These are phyloP conservation scores for Cladorrhinum sp. DNA, from an alignment of 2,329 filamentous ascomycete genomes.

Conservation along the genomic window DNA sequence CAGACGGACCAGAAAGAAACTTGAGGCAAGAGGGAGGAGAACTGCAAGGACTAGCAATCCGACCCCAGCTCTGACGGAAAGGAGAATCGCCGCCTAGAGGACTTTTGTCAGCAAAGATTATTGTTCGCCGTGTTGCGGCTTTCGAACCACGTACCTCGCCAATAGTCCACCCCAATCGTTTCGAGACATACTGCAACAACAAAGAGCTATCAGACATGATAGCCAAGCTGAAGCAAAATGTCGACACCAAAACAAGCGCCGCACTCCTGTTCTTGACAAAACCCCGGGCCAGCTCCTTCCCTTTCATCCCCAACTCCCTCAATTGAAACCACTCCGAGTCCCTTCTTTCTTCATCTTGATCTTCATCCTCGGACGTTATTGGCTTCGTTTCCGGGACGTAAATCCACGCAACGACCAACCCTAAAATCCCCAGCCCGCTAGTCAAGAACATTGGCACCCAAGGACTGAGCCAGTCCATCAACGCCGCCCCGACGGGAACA, in stretches of 20 bases:
- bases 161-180: slow-evolving; percentile 20
- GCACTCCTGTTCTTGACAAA: background rate
- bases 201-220: slow-evolving; percentile 5
- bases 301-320: background rate
- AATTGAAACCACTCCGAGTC: background rate
- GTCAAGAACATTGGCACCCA: slow-evolving; percentile 22
- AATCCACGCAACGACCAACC: background rate
- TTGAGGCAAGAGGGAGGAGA: slow-evolving; percentile 15
- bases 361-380: background rate
- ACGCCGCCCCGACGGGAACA: slow-evolving; percentile 17
- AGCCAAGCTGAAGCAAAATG: slow-evolving; percentile 10
- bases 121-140: background rate
- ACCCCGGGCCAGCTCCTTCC: background rate
- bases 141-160: slow-evolving; percentile 10
- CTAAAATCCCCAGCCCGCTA: background rate
- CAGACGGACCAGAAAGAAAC: slow-evolving; percentile 4
- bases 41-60: slow-evolving; percentile 15
- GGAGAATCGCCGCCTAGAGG: slow-evolving; percentile 20
- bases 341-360: background rate
- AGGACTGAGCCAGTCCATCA: slow-evolving; percentile 13
- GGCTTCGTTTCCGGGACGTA: slow-evolving; percentile 14
- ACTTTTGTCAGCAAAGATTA: background rate
- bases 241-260: background rate
- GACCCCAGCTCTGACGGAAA: slow-evolving; percentile 19
- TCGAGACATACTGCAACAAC: slow-evolving; percentile 20